Base-by-base conservation (phyloP, 2,329 filamentous ascomycete genomes). In the Botrytis hyacinthi region DNA sequence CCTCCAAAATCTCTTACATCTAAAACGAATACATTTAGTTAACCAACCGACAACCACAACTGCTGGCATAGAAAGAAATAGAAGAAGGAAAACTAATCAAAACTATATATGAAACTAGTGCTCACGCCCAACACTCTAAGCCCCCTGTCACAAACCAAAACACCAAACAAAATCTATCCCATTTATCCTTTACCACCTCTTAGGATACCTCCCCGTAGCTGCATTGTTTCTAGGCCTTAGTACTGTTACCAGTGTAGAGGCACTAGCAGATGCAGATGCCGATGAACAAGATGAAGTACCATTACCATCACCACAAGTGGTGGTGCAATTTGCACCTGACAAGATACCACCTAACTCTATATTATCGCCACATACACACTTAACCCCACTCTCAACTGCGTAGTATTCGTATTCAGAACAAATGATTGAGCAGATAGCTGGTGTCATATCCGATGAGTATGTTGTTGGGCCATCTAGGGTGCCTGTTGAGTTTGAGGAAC, bases 361-460 rank as follows among this genome's bases (percentile, higher is more conserved):
- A 16, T 26, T 62, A 62, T 73, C 62, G 20, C 71, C 65, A 29
- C 71, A 70, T 12, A 54, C 66, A 35, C 71, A 73, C 44, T 73
- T 70, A 8, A 70, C 57, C 18, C 46, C 37, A 62, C 44, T 59
- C 54, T 70, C 61, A 44, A 73, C 65, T n/a, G 65, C 71, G 44
- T 68, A 73, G 3, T 54, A 73, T 70, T 59, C 42, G 4, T 73
- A 73, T 32, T 29, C 44, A 26, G 48, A 37, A 48, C 71, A 73
- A 10, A 70, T 70, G 0, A 57, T 69, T 63, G 51, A 68, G 57
- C 71, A 70, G 29, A 69, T 62, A 16, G 57, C 29, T 1, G 51
- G 71, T 5, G 63, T 70, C 54, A 73, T 70, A 32, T 32, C 37
- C 6, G 65, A 35, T n/a, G 71, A 70, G n/a, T n/a, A 44, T 26